Percentiles rank a stretch among this genome's conserved stretches.
Evolutionary conservation across 2,329 filamentous ascomycete genomes (phyloP).

Genomic region (Trichoderma cornu-damae): DNA sequence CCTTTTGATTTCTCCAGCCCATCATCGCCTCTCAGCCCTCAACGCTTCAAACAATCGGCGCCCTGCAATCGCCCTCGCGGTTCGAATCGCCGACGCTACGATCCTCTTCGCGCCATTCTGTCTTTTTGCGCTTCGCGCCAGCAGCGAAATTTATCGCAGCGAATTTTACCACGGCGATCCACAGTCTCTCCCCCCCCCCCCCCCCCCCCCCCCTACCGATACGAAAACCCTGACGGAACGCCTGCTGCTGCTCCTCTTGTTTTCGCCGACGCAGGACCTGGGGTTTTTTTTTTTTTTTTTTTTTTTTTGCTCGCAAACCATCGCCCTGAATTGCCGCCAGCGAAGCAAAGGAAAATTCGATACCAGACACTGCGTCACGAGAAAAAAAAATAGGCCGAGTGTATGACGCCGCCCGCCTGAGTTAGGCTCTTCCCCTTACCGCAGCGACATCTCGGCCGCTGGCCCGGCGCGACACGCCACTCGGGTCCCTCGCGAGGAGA

Average conservation of each 20-base stretch:
- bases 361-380: background rate
- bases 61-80: constrained; percentile 10
- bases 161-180: background rate
- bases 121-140: background rate
- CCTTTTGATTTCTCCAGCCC: constrained; percentile 20
- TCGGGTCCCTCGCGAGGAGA: constrained; percentile 30
- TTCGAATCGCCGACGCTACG: background rate
- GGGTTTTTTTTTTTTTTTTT: too few species aligned
- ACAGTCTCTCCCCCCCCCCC: background rate
- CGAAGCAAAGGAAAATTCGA: background rate
- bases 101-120: background rate
- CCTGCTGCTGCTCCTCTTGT: constrained; percentile 3
- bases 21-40: constrained; percentile 1
- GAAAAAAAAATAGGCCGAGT: constrained; percentile 20
- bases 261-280: constrained; percentile 8
- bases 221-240: constrained; percentile 3
- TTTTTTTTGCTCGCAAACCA: background rate
- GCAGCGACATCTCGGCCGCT: constrained; percentile 32
- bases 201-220: constrained; percentile 15
- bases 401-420: constrained; percentile 31
- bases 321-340: background rate
- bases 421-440: constrained; percentile 24
- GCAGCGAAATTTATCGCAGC: constrained; percentile 4
- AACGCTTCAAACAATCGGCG: constrained; percentile 9
- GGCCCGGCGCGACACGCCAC: constrained; percentile 32